Conservation (phyloP, 1,284 basidiomycete genomes). For the Cutaneotrichosporon dermatis region DNA sequence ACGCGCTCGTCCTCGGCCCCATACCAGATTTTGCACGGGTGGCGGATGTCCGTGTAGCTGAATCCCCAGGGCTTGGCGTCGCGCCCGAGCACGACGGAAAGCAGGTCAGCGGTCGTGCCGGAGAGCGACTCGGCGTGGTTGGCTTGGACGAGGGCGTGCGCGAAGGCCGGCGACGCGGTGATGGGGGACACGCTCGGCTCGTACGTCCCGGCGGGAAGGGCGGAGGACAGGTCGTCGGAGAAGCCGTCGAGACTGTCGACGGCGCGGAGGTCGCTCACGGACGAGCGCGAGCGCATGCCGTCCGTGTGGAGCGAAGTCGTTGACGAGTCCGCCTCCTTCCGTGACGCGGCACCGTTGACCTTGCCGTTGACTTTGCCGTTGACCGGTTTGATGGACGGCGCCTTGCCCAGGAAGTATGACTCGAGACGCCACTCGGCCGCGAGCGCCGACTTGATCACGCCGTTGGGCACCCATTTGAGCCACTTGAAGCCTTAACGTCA, state of each 20-base stretch:
- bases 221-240: conserved; percentile 4
- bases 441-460: conserved; percentile 88
- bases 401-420: conserved; percentile 92
- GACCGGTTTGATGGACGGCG: conserved; percentile 58
- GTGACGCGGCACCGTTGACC: neutral
- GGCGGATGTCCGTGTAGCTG: conserved; percentile 60
- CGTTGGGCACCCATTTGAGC: conserved; percentile 93
- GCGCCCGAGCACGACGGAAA: conserved; percentile 78
- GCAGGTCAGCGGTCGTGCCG: conserved; percentile 82
- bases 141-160: conserved; percentile 77
- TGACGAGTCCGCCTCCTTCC: neutral
- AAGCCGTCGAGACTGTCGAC: conserved; percentile 11
- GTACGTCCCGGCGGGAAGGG: neutral
- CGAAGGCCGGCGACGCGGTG: conserved; percentile 37
- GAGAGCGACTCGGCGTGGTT: conserved; percentile 90
- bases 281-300: conserved; percentile 7
- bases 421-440: conserved; percentile 96
- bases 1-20: conserved; percentile 91
- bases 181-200: neutral
- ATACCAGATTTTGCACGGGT: conserved; percentile 84
- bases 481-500: conserved; percentile 71
- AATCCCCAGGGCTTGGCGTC: conserved; percentile 55
- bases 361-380: neutral
- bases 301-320: conserved; percentile 12
- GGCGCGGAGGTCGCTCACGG: neutral